A percentile compares a stretch with the other conserved stretches of the same genome.
phyloP scores from a whole-genome alignment of 345 rosid genomes.

The Brassica rapa region DNA sequence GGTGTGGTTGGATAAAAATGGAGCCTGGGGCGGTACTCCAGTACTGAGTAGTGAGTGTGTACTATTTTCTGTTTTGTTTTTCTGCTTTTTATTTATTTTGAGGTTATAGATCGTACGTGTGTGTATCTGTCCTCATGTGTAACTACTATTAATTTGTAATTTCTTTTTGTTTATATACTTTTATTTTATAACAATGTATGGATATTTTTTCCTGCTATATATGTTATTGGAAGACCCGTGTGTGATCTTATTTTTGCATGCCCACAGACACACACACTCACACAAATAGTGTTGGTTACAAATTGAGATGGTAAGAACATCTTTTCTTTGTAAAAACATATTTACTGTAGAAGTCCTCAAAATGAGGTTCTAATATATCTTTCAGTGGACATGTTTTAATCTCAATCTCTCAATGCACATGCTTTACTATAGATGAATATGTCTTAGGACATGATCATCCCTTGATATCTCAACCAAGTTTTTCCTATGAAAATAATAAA shows the following conservation, averaged over 20 bases:
- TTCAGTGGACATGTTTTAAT: neutral
- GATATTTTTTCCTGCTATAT: slow-evolving; percentile 27
- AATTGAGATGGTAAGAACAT: neutral
- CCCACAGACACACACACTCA: neutral
- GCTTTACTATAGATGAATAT: neutral
- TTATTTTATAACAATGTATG: neutral
- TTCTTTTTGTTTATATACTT: neutral
- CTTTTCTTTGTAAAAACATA: neutral
- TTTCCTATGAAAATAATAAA: neutral
- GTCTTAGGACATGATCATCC: neutral
- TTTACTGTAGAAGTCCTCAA: neutral
- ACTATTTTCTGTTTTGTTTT: slow-evolving; percentile 15
- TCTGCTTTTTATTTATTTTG: slow-evolving; percentile 9
- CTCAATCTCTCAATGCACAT: neutral
- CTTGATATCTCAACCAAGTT: neutral
- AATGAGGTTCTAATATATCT: neutral
- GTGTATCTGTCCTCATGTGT: slow-evolving; percentile 40
- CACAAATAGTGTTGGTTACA: slow-evolving; percentile 6
- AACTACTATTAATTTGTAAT: slow-evolving; percentile 27
- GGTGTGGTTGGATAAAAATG: slow-evolving; percentile 48
- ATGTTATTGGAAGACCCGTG: slow-evolving; percentile 20
- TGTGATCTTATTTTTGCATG: slow-evolving; percentile 20
- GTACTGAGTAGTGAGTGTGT: slow-evolving; percentile 37
- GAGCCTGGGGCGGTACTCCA: slow-evolving; percentile 27
- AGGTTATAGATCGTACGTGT: slow-evolving; percentile 37